These are phyloP conservation scores for Imleria badia DNA, from an alignment of 768 basidiomycete genomes.

Conservation along the genomic window DNA sequence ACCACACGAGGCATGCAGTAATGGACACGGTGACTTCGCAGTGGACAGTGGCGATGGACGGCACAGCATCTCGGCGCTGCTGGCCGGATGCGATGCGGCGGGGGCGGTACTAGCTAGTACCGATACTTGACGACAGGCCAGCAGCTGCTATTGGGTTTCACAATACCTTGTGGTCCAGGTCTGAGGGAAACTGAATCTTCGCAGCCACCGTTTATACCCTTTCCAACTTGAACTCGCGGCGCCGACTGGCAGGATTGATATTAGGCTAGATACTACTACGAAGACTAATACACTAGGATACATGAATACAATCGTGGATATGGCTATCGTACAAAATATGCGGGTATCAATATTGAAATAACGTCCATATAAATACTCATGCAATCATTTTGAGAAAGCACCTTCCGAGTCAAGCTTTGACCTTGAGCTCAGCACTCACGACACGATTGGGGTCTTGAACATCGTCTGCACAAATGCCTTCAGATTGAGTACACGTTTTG, in stretches of 20 bases:
- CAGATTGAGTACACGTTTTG: constrained; percentile 15
- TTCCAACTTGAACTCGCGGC: too few species aligned
- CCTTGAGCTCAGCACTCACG: constrained; percentile 8
- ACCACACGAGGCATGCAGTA: constrained; percentile 14
- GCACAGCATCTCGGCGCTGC: background rate
- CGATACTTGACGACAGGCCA: too few species aligned
- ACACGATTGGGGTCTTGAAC: constrained; percentile 33
- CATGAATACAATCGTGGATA: constrained; percentile 7
- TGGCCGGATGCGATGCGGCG: background rate
- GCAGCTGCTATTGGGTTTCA: too few species aligned
- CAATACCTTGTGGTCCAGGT: too few species aligned
- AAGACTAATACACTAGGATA: constrained; percentile 7
- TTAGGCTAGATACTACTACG: too few species aligned
- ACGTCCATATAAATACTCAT: constrained; percentile 10
- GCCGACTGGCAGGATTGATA: too few species aligned
- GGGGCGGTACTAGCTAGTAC: background rate
- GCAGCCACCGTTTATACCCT: background rate
- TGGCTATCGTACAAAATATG: constrained; percentile 17
- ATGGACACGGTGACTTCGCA: background rate
- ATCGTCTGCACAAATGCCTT: constrained; percentile 29
- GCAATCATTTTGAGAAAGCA: background rate
- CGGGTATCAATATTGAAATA: constrained; percentile 13
- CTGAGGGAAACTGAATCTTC: too few species aligned
- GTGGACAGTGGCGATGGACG: background rate
- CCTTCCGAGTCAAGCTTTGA: background rate